These are phyloP conservation scores for Lentinula aciculospora DNA, from an alignment of 768 basidiomycete species.

Conservation along the genomic window DNA sequence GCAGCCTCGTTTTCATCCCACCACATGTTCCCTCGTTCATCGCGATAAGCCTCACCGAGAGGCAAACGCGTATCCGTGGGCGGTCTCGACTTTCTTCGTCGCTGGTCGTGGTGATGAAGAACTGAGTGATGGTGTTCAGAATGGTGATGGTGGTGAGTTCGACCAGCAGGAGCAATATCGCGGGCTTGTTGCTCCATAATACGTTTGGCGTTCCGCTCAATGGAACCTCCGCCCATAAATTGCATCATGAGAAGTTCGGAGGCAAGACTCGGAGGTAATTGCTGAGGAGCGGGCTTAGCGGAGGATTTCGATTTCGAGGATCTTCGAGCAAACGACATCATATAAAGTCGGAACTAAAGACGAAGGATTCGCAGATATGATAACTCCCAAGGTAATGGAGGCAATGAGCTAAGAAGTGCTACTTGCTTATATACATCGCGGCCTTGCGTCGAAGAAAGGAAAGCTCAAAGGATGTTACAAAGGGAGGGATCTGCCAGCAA, in stretches of 20 bases:
- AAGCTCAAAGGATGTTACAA: not conserved
- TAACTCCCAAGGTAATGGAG: not conserved
- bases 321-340: not conserved
- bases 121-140: not conserved
- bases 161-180: constrained; percentile 11
- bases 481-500: not conserved
- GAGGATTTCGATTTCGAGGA: not conserved
- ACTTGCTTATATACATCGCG: not conserved
- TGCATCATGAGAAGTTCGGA: constrained; percentile 42
- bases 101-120: not conserved
- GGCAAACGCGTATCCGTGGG: not conserved
- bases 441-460: not conserved
- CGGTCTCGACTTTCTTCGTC: not conserved
- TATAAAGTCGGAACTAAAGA: not conserved
- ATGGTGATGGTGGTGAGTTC: not conserved
- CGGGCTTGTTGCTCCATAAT: constrained; percentile 30
- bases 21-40: constrained; percentile 37
- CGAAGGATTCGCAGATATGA: not conserved
- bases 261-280: constrained; percentile 31
- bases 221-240: constrained; percentile 34
- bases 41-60: constrained; percentile 30
- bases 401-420: not conserved
- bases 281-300: not conserved
- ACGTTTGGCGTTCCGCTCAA: constrained; percentile 28
- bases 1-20: constrained; percentile 38